Evolutionary conservation across 495 filamentous ascomycete species (phyloP), one percentile per base, ranked within the genome.

Genomic region (Aspergillus cavernicola): DNA sequence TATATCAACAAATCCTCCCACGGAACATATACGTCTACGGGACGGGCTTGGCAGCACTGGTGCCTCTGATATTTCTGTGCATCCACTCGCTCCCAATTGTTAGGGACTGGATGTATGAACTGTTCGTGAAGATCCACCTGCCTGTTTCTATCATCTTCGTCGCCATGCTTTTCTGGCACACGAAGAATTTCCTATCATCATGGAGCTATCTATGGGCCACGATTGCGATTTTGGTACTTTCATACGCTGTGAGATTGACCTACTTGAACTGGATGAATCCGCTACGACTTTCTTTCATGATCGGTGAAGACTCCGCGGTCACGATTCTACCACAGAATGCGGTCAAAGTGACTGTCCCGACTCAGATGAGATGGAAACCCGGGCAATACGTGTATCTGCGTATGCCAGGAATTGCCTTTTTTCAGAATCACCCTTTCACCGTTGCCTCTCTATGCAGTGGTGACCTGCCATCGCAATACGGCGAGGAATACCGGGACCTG

Each of bases 341-440:
- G 31, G 84, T 97, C 67, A 96, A 97, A 60, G 80, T 97, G 50
- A 97, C 92, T 2, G 84, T 97, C 24, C 88, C 92, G 1, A 96
- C 92, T 6, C 86, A 91, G 64, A 87, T 96, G 81, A 85, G 80
- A 56, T 97, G 92, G 92, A 84, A 82, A 59, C 91, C 92, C 5
- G 93, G 92, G 15, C 92, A 97, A 67, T 96, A 92, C 56, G 88
- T 97, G 20, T 97, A 97, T 61, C 76, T 97, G 9, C 82, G 93
- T 40, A 92, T 97, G 84, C 92, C 92, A 0, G 87, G 89, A 2
- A 89, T 97, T 56, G 89, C 89, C 0, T 64, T 93, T 23, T 82
- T 96, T 58, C 87, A 96, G 60, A 97, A 92, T 59, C 92, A 97
- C 54, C 92, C 92, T 4, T 97, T 97, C 67, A 97, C 92, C 4